Percentiles rank a stretch among this genome's conserved stretches.
These are phyloP conservation scores for Colletotrichum phormii DNA, from an alignment of 2,329 filamentous ascomycete species.

Conservation along the genomic window DNA sequence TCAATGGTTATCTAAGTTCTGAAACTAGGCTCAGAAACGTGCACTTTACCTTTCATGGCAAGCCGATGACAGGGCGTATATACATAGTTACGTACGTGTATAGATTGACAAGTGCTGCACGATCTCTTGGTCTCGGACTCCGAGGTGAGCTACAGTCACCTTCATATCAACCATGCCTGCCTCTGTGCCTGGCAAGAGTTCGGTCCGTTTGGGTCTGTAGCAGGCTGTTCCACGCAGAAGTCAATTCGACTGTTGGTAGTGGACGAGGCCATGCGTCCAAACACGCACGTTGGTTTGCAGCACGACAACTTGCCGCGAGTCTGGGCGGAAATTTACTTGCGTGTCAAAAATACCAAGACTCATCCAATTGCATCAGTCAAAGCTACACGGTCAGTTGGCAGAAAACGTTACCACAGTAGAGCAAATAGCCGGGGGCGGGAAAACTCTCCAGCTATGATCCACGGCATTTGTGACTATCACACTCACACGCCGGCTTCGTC, in stretches of 20 bases:
- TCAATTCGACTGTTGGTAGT: neutral
- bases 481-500: neutral
- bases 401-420: constrained; percentile 1
- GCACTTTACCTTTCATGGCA: neutral
- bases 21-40: neutral
- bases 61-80: neutral
- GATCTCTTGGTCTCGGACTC: neutral
- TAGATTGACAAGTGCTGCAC: neutral
- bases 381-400: constrained; percentile 4
- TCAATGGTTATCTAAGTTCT: neutral
- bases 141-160: neutral
- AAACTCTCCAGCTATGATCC: neutral
- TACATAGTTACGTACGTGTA: neutral
- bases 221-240: neutral
- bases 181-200: neutral
- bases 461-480: neutral
- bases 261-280: neutral
- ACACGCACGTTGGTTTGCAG: neutral
- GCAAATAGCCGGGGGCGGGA: neutral
- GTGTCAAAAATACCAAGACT: constrained; percentile 14
- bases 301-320: constrained; percentile 4
- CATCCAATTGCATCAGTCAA: constrained; percentile 11
- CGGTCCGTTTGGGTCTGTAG: neutral
- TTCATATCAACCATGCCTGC: neutral
- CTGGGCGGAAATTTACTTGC: neutral